phyloP scores from a whole-genome alignment of 1,284 basidiomycete species.

The Violaceomyces palustris region DNA sequence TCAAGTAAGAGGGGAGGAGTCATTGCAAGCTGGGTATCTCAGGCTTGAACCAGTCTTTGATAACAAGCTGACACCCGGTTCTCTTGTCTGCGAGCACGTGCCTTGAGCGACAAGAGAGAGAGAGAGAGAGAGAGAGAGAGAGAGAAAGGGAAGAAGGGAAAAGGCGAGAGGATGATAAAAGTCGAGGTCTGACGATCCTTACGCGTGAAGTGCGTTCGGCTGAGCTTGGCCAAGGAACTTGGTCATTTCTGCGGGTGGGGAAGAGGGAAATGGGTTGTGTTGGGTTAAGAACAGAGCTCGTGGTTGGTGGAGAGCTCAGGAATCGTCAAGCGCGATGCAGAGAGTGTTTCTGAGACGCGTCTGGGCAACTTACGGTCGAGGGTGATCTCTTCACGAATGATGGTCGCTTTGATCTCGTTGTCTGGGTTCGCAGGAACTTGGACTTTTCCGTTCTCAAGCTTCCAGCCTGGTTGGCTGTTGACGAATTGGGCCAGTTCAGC shows the following conservation, averaged over 20 bases:
- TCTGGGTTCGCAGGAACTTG: conserved; percentile 60
- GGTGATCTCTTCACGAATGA: conserved; percentile 83
- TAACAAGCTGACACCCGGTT: no score
- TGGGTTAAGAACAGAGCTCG: no score
- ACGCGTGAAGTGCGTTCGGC: conserved; percentile 20
- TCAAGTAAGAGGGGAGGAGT: no score
- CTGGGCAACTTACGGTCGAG: conserved; percentile 67
- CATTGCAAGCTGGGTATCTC: no score
- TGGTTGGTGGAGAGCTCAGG: no score
- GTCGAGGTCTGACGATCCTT: conserved; percentile 6
- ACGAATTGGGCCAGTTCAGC: conserved; percentile 65
- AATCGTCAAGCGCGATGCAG: no score
- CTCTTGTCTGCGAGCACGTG: no score
- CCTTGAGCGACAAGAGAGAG: conserved; percentile 17
- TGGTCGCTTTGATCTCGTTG: conserved; percentile 88
- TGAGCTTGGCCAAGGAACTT: conserved; percentile 42
- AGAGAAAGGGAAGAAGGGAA: conserved; percentile 4
- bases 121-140: conserved; percentile 4
- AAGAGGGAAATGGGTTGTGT: no score
- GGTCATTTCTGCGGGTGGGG: conserved; percentile 16
- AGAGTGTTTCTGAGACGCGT: no score
- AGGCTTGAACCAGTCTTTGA: no score
- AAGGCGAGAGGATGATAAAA: neutral
- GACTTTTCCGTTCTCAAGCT: conserved; percentile 64
- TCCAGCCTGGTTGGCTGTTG: conserved; percentile 67